Evolutionary conservation across 768 basidiomycete species (phyloP), one percentile per base, ranked within the genome.

Genomic region (Suillus placidus): DNA sequence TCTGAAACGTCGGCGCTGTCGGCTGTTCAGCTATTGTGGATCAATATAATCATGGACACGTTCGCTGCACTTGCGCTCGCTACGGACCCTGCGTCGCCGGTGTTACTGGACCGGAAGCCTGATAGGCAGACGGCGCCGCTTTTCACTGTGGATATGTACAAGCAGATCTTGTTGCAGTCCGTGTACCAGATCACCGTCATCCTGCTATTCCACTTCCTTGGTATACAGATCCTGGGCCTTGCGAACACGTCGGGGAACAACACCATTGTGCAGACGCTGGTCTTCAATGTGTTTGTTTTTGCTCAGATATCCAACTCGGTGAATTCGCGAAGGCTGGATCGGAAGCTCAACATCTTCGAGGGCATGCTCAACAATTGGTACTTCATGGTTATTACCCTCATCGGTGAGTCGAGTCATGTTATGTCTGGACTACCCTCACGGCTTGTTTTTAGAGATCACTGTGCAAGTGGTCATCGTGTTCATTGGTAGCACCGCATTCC

Each of bases 251-350:
- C 71, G 3, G 64, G 66, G 6, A 77, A 80, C 43, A 73, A 85
- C 26, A 70, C 78, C 6, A 76, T 88, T 43, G 82, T 96, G 30
- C 88, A 90, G 72, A 95, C 97, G 0, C 81, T 99, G 20, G 94
- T 98, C 38, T 99, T 99, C 87, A 99, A 99, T 72, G 86, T 89
- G n/a, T 99, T 98, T 72, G 97, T 99, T 57, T 98, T 98, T 74
- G 93, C 94, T 35, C 97, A 99, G 77, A 95, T 99, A 70, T 95
- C 92, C 85, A 97, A 96, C 79, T 95, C 94, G 51, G 76, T 98
- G 77, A 99, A 98, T 74, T 94, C 92, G 70, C 84, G 97, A 62
- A 84, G 94, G 43, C 81, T 99, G 55, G 96, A 98, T 71, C 87
- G 85, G 66, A 86, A 87, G 60, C 82, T 95, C 66, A 99, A 99